Base-by-base conservation (phyloP, 140 eudicot genomes). In the Stevia rebaudiana region DNA sequence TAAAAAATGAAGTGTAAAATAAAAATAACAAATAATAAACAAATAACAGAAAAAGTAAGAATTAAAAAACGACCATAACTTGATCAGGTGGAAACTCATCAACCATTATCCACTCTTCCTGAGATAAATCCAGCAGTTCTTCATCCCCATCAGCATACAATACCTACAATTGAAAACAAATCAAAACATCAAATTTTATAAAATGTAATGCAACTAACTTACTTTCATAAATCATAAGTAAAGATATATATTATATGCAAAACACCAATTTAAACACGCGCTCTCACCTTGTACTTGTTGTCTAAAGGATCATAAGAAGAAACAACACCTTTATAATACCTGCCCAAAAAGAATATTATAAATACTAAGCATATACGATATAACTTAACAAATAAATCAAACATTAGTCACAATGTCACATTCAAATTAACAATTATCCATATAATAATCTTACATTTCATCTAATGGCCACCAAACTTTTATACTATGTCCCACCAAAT, bases 381-480 rank as follows among this genome's bases (percentile, higher is more conserved):
- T 35, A 36, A 35, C 1, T 18, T 44, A 19, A 35, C 16, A 25
- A 22, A 58, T n/a, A n/a, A n/a, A n/a, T n/a, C n/a, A n/a, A 42
- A 44, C 12, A 33, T 23, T 18, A 0, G 13, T 6, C 31, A 56
- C 9, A 37, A 5, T 35, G 13, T 6, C 31, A 56, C 9, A 37
- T 10, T 35, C 6, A 46, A 50, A 53, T 57, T 8, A 6, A 44
- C 41, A 33, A 0, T 35, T 23, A 36, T 39, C 8, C n/a, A 54
- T 39, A 41, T 42, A n/a, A 49, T 17, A 30, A 22, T 40, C 83
- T 76, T 74, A 84, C 98, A 22, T 68, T 69, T 69, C 23, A 62
- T 91, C 98, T 55, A 83, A 25, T 18, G 98, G 95, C 95, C 98
- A 91, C 98, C 95, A 87, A 70, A 91, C 96, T 67, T 78, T 74